Evolutionary conservation across 2,329 filamentous ascomycete genomes (phyloP).

Genomic region (Alternaria hordeiaustralica): DNA sequence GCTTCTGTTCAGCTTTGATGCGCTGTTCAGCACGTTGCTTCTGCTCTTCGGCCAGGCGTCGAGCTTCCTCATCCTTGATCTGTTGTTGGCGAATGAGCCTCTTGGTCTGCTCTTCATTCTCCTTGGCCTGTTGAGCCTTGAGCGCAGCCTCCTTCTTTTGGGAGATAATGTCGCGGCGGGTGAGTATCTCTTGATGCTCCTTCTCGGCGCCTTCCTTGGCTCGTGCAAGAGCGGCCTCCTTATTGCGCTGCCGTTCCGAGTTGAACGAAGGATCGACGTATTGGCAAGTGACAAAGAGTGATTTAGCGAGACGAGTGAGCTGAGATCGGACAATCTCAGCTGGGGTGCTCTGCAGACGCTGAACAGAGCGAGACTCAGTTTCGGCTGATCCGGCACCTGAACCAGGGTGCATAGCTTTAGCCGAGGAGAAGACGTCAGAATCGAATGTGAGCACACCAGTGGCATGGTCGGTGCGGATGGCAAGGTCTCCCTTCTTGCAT

Average conservation of each 20-base stretch:
- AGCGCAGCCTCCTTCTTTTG: constrained; percentile 97
- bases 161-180: constrained; percentile 88
- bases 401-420: constrained; percentile 87
- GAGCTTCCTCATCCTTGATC: constrained; percentile 86
- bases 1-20: constrained; percentile 65
- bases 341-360: constrained; percentile 95
- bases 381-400: constrained; percentile 87
- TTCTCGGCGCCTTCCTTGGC: constrained; percentile 88
- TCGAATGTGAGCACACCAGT: constrained; percentile 96
- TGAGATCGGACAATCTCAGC: constrained; percentile 97
- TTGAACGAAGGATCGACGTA: constrained; percentile 93
- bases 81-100: constrained; percentile 88
- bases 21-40: constrained; percentile 89
- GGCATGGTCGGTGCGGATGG: constrained; percentile 94
- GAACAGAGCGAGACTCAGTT: constrained; percentile 80
- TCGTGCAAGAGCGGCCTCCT: constrained; percentile 78
- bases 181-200: constrained; percentile 85
- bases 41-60: constrained; percentile 89
- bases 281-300: constrained; percentile 90
- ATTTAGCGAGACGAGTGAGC: constrained; percentile 87
- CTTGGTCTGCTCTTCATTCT: constrained; percentile 89
- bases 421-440: constrained; percentile 96
- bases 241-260: constrained; percentile 78
- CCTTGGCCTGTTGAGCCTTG: constrained; percentile 83
- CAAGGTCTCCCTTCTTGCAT: constrained; percentile 98